These are phyloP conservation scores for Lithohypha guttulata DNA, from an alignment of 2,329 filamentous ascomycete species.

Conservation along the genomic window DNA sequence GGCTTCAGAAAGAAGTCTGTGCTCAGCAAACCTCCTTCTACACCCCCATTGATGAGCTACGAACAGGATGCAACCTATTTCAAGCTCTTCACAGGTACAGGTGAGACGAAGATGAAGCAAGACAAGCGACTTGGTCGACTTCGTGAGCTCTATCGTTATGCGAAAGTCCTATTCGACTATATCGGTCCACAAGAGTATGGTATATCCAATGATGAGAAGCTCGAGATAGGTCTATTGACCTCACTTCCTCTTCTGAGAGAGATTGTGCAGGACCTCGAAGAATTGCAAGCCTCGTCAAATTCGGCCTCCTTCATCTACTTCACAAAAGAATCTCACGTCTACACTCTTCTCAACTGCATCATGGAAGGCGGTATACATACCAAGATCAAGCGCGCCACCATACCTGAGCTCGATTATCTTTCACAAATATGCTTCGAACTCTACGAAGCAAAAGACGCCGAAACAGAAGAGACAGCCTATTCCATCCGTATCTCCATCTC, in stretches of 20 bases:
- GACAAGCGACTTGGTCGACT: slow-evolving; percentile 80
- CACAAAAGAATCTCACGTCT: slow-evolving; percentile 97
- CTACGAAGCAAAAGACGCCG: slow-evolving; percentile 82
- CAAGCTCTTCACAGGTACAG: slow-evolving; percentile 72
- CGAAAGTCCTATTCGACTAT: slow-evolving; percentile 94
- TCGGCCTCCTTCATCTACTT: slow-evolving; percentile 98
- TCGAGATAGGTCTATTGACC: slow-evolving; percentile 94
- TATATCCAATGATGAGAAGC: slow-evolving; percentile 87
- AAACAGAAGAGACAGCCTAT: slow-evolving; percentile 73
- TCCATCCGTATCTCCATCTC: slow-evolving; percentile 93
- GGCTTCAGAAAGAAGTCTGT: slow-evolving; percentile 45
- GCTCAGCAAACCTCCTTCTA: slow-evolving; percentile 30
- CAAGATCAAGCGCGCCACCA: slow-evolving; percentile 89
- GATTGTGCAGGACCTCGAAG: slow-evolving; percentile 92
- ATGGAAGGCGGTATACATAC: slow-evolving; percentile 93
- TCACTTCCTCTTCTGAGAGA: slow-evolving; percentile 89
- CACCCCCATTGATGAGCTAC: slow-evolving; percentile 43
- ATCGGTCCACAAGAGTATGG: slow-evolving; percentile 98
- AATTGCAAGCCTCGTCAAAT: slow-evolving; percentile 88
- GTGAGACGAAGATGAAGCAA: slow-evolving; percentile 63
- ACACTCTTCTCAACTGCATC: slow-evolving; percentile 95
- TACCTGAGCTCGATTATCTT: slow-evolving; percentile 93
- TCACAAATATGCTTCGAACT: slow-evolving; percentile 97
- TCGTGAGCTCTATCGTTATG: slow-evolving; percentile 82
- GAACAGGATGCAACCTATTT: slow-evolving; percentile 65